These are phyloP conservation scores for Phytophthora hibernalis DNA, from an alignment of 352 stramenopile species.

Conservation along the genomic window DNA sequence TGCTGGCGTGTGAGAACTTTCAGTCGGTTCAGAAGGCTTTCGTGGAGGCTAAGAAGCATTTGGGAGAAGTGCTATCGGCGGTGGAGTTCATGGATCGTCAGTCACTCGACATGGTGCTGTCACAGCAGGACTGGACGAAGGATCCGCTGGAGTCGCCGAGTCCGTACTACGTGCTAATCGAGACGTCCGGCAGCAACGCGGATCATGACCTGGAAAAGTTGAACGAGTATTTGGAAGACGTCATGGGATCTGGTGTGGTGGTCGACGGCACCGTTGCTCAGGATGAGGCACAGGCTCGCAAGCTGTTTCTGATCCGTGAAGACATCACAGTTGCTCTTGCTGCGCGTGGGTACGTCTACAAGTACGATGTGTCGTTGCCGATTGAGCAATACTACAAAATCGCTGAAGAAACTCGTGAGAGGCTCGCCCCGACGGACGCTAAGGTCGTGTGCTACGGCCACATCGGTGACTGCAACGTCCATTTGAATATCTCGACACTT, in stretches of 20 bases:
- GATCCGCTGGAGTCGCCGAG: slow-evolving; percentile 71
- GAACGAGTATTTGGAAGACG: slow-evolving; percentile 81
- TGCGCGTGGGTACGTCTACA: slow-evolving; percentile 48
- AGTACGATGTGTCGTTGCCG: slow-evolving; percentile 94
- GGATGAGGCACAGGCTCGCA: slow-evolving; percentile 89
- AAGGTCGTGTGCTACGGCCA: slow-evolving; percentile 93
- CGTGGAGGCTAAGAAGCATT: slow-evolving; percentile 81
- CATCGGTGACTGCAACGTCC: slow-evolving; percentile 96
- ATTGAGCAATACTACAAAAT: slow-evolving; percentile 93
- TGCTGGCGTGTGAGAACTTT: slow-evolving; percentile 92
- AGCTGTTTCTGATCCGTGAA: slow-evolving; percentile 96
- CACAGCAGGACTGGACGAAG: slow-evolving; percentile 70
- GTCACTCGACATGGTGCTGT: slow-evolving; percentile 89
- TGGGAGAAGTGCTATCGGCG: slow-evolving; percentile 95
- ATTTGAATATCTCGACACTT: slow-evolving; percentile 94
- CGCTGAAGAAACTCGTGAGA: slow-evolving; percentile 76
- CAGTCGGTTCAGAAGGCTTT: slow-evolving; percentile 83
- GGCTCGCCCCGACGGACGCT: slow-evolving; percentile 52
- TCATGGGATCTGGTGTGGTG: slow-evolving; percentile 76
- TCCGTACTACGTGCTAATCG: slow-evolving; percentile 95
- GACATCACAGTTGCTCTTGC: slow-evolving; percentile 91
- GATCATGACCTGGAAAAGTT: slow-evolving; percentile 94
- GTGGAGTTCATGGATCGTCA: slow-evolving; percentile 96
- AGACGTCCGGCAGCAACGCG: slow-evolving; percentile 94
- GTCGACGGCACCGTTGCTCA: slow-evolving; percentile 94